Evolutionary conservation across 257 asterid species (phyloP), one percentile per base, ranked within the genome.

Genomic region (Handroanthus guayacan): DNA sequence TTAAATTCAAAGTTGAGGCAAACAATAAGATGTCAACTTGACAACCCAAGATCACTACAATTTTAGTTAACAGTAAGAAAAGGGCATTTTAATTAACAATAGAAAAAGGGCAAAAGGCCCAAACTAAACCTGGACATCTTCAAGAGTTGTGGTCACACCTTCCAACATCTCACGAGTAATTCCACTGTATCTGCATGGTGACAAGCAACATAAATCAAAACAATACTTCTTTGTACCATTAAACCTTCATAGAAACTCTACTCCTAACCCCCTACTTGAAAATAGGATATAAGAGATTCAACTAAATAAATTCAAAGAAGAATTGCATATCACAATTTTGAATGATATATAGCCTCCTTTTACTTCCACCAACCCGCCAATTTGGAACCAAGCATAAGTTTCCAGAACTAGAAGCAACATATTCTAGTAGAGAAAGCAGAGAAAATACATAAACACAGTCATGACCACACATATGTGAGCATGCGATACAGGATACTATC

Each of bases 171-270:
- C 94, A 41, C 7, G 78, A 2, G 97, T 95, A 62, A 95, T 95
- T 81, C 99, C 99, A 79, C 98, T 93, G 86, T 93, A 95, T 88
- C 99, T 95, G 92, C 73, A 83, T 79, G 67, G 71, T 72, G 61
- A 75, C 20, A 75, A 61, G 69, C 65, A 6, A 41, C 66, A 67
- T 69, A 66, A 86, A 50, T 61, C 13, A 62, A 47, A 61, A 58
- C 39, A 45, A 9, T 63, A 38, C n/a, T 52, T 25, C 44, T 43
- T 39, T 39, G 77, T 62, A 41, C 62, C 12, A 43, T 41, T 41
- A 41, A 31, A 52, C 37, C 20, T 52, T 31, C 9, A 14, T 8
- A 63, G 25, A 64, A 47, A 52, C 64, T 58, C 63, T 2, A 38
- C n/a, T 62, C 50, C 16, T 50, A 39, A 50, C 43, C 14, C 57